Percentiles rank a stretch among this genome's conserved stretches.
These are phyloP conservation scores for Ogataea hybrid DNA, from an alignment of 1,139 yeast genomes.

Conservation along the genomic window DNA sequence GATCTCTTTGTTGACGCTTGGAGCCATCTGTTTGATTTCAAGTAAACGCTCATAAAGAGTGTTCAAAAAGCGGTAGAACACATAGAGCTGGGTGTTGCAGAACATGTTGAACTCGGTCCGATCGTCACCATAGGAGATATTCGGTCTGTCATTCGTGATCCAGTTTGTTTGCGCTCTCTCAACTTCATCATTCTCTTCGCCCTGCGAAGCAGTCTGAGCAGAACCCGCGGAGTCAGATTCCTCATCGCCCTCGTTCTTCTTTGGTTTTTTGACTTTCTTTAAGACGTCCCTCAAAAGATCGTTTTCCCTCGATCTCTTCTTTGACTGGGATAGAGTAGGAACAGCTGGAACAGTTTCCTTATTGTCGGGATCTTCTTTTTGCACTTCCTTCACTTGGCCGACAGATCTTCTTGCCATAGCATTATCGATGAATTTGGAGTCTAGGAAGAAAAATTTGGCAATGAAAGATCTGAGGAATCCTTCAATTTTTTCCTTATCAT, in stretches of 20 bases:
- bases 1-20: conserved; percentile 69
- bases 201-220: conserved; percentile 25
- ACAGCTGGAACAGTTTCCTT: conserved; percentile 11
- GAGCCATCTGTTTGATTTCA: conserved; percentile 71
- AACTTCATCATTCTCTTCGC: conserved; percentile 41
- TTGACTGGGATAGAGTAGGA: conserved; percentile 30
- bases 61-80: conserved; percentile 83
- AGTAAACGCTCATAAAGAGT: conserved; percentile 76
- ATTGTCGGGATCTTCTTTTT: conserved; percentile 19
- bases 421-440: conserved; percentile 33
- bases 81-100: conserved; percentile 88
- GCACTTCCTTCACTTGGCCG: conserved; percentile 23
- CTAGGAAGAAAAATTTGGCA: conserved; percentile 63
- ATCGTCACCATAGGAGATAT: conserved; percentile 34
- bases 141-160: conserved; percentile 41
- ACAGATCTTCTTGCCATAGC: conserved; percentile 34
- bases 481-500: conserved; percentile 77
- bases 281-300: conserved; percentile 75
- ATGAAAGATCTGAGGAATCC: conserved; percentile 69
- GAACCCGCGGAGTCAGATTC: conserved; percentile 14
- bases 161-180: conserved; percentile 65
- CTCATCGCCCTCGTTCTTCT: conserved; percentile 31
- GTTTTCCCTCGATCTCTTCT: conserved; percentile 45
- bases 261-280: conserved; percentile 55
- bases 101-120: conserved; percentile 67